Base-by-base conservation (phyloP, 257 asterid species). In the Nicotiana sylvestris region DNA sequence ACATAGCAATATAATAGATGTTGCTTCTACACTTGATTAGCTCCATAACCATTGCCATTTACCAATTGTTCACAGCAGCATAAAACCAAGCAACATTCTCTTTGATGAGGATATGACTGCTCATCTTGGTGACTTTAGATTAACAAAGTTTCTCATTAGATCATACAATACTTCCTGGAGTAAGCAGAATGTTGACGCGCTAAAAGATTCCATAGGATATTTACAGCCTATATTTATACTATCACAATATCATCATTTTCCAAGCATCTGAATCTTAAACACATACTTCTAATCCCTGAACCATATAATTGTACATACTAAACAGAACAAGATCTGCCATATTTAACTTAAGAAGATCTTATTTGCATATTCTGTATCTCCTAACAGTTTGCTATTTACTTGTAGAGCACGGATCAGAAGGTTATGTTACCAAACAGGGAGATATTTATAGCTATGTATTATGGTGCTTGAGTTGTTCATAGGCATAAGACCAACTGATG, bases 401-500 rank as follows among this genome's bases (percentile, higher is more conserved):
- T 86, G 77, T 81, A 91, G 88, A 91, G 82, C 86, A 89, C 53
- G 91, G 89, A 61, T 85, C 83, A 84, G 90, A 90, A 51, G 83
- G 65, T 21, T 55, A 69, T 9, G 85, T 35, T 7, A 87, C 90
- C 6, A 80, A 60, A 8, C 76, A 58, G 0, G 92, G 92, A 76
- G 93, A 91, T 68, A 87, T 89, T 10, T 85, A 91, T 68, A 88
- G 90, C 82, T 90, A 83, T 64, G 91, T 62, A 87, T 90, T 58
- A 88, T 90, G 58, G 65, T 89, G 88, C 65, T 88, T 61, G 90
- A 91, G 77, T 69, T 88, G 68, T 82, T 90, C 78, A 90, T 90
- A 0, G 90, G 91, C 29, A 82, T 81, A 62, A 76, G 91, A 74
- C 90, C 92, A 2, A 85, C 88, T 0, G 86, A 87, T 78, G 55